Evolutionary conservation across 2,329 filamentous ascomycete species (phyloP).

Genomic region (Talaromyces sp.): DNA sequence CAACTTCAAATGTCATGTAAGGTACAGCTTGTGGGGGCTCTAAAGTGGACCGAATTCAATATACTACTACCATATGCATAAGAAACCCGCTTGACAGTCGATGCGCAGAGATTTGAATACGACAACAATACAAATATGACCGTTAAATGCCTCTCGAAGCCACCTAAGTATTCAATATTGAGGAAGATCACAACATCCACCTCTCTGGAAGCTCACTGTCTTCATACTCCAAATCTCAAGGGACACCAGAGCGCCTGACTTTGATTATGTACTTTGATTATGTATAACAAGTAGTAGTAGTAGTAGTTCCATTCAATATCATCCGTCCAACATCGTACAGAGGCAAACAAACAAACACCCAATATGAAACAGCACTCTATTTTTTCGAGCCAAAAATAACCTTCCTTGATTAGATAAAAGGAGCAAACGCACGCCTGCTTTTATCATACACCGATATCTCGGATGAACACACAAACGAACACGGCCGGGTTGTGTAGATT

Average conservation of each 20-base stretch:
- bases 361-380: neutral
- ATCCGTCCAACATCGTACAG: conserved; percentile 7
- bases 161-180: neutral
- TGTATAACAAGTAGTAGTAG: neutral
- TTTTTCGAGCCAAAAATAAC: neutral
- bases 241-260: neutral
- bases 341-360: conserved; percentile 13
- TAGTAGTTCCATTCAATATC: neutral
- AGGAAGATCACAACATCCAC: neutral
- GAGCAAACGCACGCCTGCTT: neutral
- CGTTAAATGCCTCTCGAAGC: neutral
- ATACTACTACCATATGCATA: too few relatives aligned
- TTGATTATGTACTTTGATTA: neutral
- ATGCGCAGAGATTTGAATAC: neutral
- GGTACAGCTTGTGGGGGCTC: neutral
- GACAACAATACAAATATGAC: too few relatives aligned
- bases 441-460: neutral
- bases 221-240: neutral
- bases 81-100: too few relatives aligned
- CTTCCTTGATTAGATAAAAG: neutral
- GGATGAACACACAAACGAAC: neutral
- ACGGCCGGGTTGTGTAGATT: neutral
- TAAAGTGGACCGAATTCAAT: neutral
- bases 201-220: neutral
- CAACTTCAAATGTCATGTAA: neutral